Evolutionary conservation across 495 filamentous ascomycete species (phyloP).

Genomic region (Pyrenula massariospora): DNA sequence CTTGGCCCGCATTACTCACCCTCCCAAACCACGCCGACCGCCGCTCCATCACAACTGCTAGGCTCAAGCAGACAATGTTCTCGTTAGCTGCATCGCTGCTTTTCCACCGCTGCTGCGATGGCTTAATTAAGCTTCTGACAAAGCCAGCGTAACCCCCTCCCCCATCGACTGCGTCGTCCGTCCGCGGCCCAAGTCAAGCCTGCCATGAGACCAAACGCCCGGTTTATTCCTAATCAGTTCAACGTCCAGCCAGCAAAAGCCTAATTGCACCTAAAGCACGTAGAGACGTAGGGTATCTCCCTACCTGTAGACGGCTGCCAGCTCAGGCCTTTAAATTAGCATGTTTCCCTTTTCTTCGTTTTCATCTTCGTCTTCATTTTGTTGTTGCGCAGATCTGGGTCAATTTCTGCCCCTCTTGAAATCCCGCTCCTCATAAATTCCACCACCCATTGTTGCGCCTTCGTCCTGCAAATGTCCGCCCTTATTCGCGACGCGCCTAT

Average conservation of each 20-base stretch:
- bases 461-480: neutral
- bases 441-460: neutral
- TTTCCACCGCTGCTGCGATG: no score
- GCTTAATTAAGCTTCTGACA: neutral
- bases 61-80: no score
- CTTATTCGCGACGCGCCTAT: slow-evolving; percentile 37
- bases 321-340: neutral
- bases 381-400: neutral
- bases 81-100: no score
- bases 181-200: neutral
- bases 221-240: neutral
- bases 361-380: neutral
- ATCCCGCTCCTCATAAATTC: neutral
- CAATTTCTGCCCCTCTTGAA: neutral
- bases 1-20: no score
- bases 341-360: neutral
- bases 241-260: neutral
- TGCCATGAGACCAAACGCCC: neutral
- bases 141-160: no score
- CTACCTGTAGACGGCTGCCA: neutral
- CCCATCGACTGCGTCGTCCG: neutral
- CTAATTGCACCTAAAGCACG: neutral
- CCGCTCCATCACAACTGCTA: no score
- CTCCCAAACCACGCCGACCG: no score
- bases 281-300: no score